Percentiles rank a stretch among this genome's conserved stretches.
Conservation (phyloP, 1,284 basidiomycete genomes). For the Neotropicomus parvogracilis region DNA sequence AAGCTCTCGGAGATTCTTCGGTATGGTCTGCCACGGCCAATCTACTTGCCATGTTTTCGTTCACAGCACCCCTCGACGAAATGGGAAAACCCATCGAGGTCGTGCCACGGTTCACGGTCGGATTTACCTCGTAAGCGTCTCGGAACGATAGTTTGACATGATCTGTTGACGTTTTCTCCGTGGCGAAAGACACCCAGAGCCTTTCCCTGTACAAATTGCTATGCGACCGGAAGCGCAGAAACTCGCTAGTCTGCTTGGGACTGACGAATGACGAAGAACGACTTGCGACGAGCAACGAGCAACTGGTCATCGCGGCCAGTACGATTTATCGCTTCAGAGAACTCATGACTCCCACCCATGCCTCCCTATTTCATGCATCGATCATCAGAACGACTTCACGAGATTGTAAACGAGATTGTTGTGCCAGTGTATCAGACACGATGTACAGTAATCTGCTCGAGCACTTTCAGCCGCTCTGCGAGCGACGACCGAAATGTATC, state of each 20-base stretch:
- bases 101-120: conserved; percentile 1
- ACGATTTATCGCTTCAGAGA: not conserved
- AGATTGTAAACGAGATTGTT: not conserved
- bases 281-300: not conserved
- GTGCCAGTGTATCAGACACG: not conserved
- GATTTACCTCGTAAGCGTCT: conserved; percentile 10
- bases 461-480: not conserved
- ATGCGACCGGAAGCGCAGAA: not conserved
- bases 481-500: not conserved
- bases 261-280: not conserved
- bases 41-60: conserved; percentile 10
- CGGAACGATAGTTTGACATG: not conserved
- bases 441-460: not conserved
- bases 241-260: not conserved
- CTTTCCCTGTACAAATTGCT: conserved; percentile 1
- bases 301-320: not conserved
- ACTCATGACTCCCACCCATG: not conserved
- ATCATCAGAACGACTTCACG: not conserved
- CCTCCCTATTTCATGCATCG: not conserved
- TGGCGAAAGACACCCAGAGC: not conserved
- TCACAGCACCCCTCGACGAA: conserved; percentile 8
- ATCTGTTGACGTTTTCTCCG: not conserved
- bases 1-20: conserved; percentile 5
- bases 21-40: conserved; percentile 6
- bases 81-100: conserved; percentile 2